Percentiles rank a stretch among this genome's conserved stretches.
Evolutionary conservation across 805 yeast species (phyloP).

Genomic region (Zygoascus biomembranicola): DNA sequence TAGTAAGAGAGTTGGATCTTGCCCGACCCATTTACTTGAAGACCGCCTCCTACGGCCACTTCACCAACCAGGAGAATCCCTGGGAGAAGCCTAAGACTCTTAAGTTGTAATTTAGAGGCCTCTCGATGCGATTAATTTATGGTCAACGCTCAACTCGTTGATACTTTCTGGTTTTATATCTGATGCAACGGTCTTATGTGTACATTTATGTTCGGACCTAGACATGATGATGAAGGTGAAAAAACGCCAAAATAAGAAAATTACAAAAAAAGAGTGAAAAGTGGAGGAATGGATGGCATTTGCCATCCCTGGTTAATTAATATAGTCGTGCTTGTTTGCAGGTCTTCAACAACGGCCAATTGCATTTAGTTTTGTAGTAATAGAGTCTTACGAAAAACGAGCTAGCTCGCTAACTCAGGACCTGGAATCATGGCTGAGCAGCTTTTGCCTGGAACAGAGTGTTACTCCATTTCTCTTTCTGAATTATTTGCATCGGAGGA

Average conservation of each 20-base stretch:
- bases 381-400: background rate
- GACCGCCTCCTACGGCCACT: constrained; percentile 99
- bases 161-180: constrained; percentile 2
- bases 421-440: background rate
- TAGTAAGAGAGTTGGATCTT: constrained; percentile 91
- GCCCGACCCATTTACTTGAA: constrained; percentile 99
- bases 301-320: background rate
- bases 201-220: background rate
- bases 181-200: background rate
- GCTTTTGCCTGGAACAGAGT: background rate
- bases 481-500: background rate
- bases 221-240: constrained; percentile 1
- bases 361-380: constrained; percentile 9
- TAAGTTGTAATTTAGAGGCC: constrained; percentile 24
- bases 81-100: constrained; percentile 89
- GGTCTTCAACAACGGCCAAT: constrained; percentile 18
- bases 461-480: background rate
- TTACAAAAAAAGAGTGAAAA: background rate
- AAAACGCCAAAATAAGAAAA: background rate
- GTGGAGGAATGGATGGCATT: background rate
- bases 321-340: constrained; percentile 3
- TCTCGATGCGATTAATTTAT: background rate
- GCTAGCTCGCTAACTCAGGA: background rate
- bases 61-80: constrained; percentile 96
- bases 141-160: constrained; percentile 23